Conservation (phyloP, 2,329 filamentous ascomycete species). For the Aspergillus sp. region DNA sequence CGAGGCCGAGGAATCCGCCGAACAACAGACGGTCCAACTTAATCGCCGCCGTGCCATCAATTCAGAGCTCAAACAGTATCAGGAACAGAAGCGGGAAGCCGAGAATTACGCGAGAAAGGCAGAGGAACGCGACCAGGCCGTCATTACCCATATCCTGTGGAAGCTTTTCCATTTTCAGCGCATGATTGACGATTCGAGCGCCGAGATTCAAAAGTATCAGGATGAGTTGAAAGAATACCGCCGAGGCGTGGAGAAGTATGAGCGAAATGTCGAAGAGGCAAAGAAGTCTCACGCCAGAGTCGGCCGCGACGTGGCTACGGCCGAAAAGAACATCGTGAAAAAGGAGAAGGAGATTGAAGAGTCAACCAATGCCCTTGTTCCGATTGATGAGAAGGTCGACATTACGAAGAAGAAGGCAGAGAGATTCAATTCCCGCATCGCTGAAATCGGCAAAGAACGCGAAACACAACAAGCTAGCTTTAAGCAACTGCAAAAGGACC, state of each 20-base stretch:
- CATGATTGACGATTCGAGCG: conserved; percentile 86
- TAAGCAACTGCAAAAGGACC: conserved; percentile 74
- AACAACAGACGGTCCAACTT: conserved; percentile 85
- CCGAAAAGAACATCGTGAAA: conserved; percentile 79
- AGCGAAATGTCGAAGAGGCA: conserved; percentile 75
- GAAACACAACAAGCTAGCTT: conserved; percentile 68
- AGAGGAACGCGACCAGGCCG: conserved; percentile 84
- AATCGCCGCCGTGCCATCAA: conserved; percentile 91
- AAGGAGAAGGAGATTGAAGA: conserved; percentile 88
- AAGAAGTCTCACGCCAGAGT: conserved; percentile 79
- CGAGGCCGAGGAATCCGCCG: conserved; percentile 80
- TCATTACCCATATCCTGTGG: conserved; percentile 93
- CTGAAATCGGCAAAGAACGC: conserved; percentile 72
- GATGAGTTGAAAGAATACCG: conserved; percentile 92
- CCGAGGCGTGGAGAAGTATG: conserved; percentile 81
- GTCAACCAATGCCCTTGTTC: conserved; percentile 79
- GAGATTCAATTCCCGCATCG: conserved; percentile 66
- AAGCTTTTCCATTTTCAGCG: conserved; percentile 95
- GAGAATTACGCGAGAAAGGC: conserved; percentile 91
- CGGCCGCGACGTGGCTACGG: conserved; percentile 71
- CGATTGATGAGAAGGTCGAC: conserved; percentile 87
- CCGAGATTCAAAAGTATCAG: conserved; percentile 88
- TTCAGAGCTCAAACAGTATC: conserved; percentile 95
- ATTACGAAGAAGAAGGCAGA: conserved; percentile 72
- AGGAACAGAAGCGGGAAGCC: conserved; percentile 93